phyloP scores from a whole-genome alignment of 148 eudicot genomes.

The Camellia granthamiana region DNA sequence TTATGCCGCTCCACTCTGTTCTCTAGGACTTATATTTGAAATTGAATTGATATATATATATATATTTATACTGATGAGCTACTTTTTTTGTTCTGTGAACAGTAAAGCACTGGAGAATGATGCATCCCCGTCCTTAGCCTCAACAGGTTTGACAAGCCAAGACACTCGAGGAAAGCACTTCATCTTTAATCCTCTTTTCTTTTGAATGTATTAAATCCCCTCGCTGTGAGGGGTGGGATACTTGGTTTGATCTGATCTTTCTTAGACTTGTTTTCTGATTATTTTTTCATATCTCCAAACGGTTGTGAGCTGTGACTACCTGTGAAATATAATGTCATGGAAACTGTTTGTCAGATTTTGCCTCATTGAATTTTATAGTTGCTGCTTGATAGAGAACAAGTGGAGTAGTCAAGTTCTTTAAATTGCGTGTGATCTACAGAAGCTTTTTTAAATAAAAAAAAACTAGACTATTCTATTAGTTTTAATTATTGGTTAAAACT shows the following conservation, averaged over 20 bases:
- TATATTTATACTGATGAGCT: not conserved
- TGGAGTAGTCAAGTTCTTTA: not conserved
- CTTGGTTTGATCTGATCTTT: too few relatives aligned
- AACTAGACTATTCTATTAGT: not conserved
- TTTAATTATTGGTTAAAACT: not conserved
- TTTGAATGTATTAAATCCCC: not conserved
- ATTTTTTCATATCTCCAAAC: not conserved
- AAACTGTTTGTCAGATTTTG: not conserved
- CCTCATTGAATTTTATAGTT: not conserved
- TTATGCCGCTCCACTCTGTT: not conserved
- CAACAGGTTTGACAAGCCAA: constrained; percentile 10
- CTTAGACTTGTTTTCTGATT: not conserved
- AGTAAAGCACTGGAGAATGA: constrained; percentile 16
- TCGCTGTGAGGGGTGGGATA: too few relatives aligned
- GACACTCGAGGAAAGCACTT: not conserved
- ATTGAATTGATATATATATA: too few relatives aligned
- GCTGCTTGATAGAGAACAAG: not conserved
- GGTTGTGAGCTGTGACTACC: not conserved
- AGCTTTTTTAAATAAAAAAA: not conserved
- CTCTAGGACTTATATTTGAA: not conserved
- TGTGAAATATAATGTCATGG: not conserved
- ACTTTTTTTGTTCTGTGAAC: constrained; percentile 13
- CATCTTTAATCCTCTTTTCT: not conserved
- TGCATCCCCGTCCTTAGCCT: constrained; percentile 1
- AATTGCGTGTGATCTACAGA: not conserved